Conservation (phyloP, 495 filamentous ascomycete species). For the Rusavskia elegans region DNA sequence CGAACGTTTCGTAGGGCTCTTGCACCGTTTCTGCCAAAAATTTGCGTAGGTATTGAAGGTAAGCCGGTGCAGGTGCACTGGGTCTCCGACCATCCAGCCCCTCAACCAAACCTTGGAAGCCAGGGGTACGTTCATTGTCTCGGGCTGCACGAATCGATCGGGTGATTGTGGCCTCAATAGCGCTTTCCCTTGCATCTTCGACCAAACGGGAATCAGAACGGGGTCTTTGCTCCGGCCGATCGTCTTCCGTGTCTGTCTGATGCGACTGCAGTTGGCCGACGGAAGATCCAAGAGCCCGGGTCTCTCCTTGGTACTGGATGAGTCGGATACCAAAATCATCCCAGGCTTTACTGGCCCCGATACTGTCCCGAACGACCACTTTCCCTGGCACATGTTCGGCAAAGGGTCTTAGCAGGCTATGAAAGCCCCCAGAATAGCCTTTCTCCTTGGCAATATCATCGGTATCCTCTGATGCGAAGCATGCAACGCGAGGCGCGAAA, state of each 20-base stretch:
- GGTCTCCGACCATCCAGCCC: constrained; percentile 2
- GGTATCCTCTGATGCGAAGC: constrained; percentile 70
- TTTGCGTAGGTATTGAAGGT: constrained; percentile 66
- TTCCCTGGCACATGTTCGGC: constrained; percentile 81
- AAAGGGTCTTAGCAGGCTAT: constrained; percentile 75
- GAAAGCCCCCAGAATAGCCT: constrained; percentile 66
- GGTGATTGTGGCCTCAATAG: constrained; percentile 16
- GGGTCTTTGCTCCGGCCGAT: background rate
- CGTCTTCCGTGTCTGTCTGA: background rate
- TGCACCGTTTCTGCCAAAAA: constrained; percentile 62
- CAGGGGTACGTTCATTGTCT: constrained; percentile 4
- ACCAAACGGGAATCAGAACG: background rate
- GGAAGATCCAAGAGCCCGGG: constrained; percentile 6
- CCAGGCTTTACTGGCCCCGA: constrained; percentile 63
- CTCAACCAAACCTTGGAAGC: background rate
- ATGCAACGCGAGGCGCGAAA: constrained; percentile 74
- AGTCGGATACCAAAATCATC: constrained; percentile 88
- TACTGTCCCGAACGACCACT: constrained; percentile 77
- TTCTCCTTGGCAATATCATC: constrained; percentile 69
- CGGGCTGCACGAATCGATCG: constrained; percentile 20
- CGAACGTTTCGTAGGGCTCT: constrained; percentile 78
- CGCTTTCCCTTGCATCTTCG: background rate
- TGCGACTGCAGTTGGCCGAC: background rate
- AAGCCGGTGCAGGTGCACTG: constrained; percentile 33
- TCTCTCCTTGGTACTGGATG: constrained; percentile 31